phyloP scores from a whole-genome alignment of 2,329 filamentous ascomycete genomes.

The Penicillium frequentans region DNA sequence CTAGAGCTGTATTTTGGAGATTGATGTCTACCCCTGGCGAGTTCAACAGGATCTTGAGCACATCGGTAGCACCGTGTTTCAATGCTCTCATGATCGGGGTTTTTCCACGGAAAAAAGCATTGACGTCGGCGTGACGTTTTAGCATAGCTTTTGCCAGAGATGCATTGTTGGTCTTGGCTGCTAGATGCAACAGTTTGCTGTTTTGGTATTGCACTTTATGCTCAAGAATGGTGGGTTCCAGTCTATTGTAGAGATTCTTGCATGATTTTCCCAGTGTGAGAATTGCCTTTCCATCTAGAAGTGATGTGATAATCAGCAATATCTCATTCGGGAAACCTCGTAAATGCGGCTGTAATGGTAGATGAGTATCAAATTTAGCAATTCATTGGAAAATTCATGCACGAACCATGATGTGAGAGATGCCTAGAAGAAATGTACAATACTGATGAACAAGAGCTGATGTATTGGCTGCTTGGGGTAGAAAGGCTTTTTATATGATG shows the following conservation, averaged over 20 bases:
- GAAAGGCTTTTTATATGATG: neutral
- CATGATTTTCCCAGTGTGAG: too few species aligned
- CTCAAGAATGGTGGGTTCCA: too few species aligned
- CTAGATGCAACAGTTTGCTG: neutral
- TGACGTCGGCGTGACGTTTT: neutral
- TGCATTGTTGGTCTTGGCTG: neutral
- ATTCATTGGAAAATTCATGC: too few species aligned
- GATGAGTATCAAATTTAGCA: too few species aligned
- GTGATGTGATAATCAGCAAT: too few species aligned
- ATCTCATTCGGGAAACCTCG: too few species aligned
- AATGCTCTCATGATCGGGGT: slow-evolving; percentile 3
- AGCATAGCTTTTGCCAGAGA: neutral
- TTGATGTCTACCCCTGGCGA: neutral
- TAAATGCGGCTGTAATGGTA: too few species aligned
- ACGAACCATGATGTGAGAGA: too few species aligned
- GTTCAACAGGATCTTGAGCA: neutral
- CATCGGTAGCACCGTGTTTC: neutral
- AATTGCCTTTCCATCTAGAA: too few species aligned
- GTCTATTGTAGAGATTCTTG: too few species aligned
- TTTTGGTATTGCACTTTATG: too few species aligned
- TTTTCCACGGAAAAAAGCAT: slow-evolving; percentile 1
- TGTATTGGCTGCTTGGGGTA: neutral
- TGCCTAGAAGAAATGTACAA: too few species aligned
- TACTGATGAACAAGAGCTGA: neutral
- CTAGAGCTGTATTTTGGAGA: neutral